These are phyloP conservation scores for Dendrobium chrysotoxum DNA, from an alignment of 106 monocot genomes.

Conservation along the genomic window DNA sequence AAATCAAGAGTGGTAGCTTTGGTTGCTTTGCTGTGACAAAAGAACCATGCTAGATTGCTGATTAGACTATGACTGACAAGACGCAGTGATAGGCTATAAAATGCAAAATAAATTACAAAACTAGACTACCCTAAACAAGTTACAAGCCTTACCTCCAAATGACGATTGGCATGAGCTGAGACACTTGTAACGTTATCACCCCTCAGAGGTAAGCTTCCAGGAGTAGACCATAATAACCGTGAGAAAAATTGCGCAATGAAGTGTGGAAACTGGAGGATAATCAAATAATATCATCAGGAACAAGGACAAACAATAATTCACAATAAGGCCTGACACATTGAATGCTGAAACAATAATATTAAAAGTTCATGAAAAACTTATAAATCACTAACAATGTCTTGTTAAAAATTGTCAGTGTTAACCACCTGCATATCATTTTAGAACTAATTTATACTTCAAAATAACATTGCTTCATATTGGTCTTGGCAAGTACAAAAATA, in stretches of 20 bases:
- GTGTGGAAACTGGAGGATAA: conserved; percentile 47
- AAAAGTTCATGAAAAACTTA: neutral
- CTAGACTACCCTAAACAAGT: neutral
- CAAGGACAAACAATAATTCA: neutral
- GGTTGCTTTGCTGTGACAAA: neutral
- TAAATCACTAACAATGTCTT: neutral
- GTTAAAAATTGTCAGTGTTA: neutral
- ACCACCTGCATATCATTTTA: neutral
- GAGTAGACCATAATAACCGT: conserved; percentile 20
- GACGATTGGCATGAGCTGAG: conserved; percentile 30
- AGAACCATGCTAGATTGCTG: too few species aligned
- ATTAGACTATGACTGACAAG: too few species aligned
- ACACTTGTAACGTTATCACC: neutral
- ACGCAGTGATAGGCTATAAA: too few species aligned
- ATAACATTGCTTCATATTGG: neutral
- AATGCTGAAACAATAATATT: neutral
- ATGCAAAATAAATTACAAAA: too few species aligned
- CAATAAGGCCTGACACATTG: neutral
- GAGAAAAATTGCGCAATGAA: conserved; percentile 23
- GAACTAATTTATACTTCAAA: neutral
- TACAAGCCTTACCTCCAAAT: conserved; percentile 30
- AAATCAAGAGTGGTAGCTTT: too few species aligned
- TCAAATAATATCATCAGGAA: conserved; percentile 9
- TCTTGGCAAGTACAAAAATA: neutral
- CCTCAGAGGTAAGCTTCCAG: conserved; percentile 14